phyloP scores from a whole-genome alignment of 441 rosid species.

The Corymbia calophylla region DNA sequence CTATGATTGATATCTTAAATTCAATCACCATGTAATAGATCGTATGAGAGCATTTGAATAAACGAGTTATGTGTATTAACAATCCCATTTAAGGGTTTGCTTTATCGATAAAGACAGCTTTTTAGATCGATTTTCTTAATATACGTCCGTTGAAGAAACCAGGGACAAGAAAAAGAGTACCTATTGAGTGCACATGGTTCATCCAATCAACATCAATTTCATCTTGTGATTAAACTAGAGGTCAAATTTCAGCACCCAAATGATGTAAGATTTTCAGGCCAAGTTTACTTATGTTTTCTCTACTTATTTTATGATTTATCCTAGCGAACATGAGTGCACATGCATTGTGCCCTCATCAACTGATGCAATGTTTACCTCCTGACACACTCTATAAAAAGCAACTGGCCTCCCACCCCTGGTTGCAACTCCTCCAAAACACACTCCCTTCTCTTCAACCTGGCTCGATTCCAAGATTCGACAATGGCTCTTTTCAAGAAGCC shows the following conservation, averaged over 20 bases:
- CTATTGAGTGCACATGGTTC: not conserved
- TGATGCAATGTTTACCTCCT: not conserved
- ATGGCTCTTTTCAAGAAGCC: not conserved
- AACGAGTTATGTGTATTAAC: not conserved
- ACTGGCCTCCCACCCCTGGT: not conserved
- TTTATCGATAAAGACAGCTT: not conserved
- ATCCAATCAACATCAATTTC: not conserved
- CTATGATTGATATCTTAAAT: not conserved
- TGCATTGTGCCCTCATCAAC: not conserved
- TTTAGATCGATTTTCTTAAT: not conserved
- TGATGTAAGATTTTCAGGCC: not conserved
- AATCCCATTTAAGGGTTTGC: not conserved
- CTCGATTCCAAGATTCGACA: not conserved
- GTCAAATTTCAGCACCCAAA: not conserved
- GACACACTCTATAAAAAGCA: not conserved
- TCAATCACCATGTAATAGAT: accelerated
- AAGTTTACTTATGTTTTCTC: not conserved
- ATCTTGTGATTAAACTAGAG: not conserved
- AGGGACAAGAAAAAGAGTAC: not conserved
- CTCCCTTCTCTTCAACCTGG: not conserved
- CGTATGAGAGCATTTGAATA: not conserved
- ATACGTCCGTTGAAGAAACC: not conserved
- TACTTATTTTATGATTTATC: not conserved
- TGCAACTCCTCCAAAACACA: not conserved
- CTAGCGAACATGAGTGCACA: not conserved